Evolutionary conservation across 352 stramenopile species (phyloP).

Genomic region (Phytopythium aichiense): DNA sequence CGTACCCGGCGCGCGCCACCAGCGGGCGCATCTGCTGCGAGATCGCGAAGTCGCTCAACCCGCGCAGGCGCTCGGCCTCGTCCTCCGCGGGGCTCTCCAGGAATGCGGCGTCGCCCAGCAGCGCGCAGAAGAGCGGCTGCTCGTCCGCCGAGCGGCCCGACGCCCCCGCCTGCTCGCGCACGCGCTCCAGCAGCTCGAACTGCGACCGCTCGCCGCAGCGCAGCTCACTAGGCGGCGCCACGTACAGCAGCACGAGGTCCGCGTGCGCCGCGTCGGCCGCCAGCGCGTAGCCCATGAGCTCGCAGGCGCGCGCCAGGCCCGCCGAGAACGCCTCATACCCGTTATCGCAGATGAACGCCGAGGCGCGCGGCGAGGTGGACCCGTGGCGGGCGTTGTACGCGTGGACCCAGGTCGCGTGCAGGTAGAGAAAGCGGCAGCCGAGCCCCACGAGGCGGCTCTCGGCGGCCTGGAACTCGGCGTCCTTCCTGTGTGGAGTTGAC

Average conservation of each 20-base stretch:
- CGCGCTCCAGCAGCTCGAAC: conserved; percentile 39
- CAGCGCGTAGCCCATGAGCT: conserved; percentile 49
- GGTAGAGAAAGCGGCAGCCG: conserved; percentile 69
- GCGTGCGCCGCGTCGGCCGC: conserved; percentile 17
- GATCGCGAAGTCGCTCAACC: conserved; percentile 77
- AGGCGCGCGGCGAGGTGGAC: conserved; percentile 1
- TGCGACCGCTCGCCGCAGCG: conserved; percentile 22
- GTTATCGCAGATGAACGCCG: conserved; percentile 45
- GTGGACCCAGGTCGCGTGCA: conserved; percentile 43
- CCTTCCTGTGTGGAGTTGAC: conserved; percentile 34
- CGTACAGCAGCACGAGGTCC: conserved; percentile 62
- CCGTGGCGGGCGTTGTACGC: conserved; percentile 12
- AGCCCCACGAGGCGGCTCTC: conserved; percentile 53
- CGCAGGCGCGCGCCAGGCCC: conserved; percentile 26
- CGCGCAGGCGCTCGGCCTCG: conserved; percentile 51
- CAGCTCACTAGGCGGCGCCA: conserved; percentile 47
- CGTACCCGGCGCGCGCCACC: conserved; percentile 37
- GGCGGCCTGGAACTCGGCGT: conserved; percentile 46
- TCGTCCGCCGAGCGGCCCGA: conserved; percentile 15
- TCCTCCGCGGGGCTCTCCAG: conserved; percentile 37
- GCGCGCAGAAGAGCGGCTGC: conserved; percentile 54
- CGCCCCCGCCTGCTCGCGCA: conserved; percentile 21
- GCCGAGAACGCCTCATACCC: conserved; percentile 48
- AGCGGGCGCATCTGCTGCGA: conserved; percentile 60
- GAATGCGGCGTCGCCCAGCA: conserved; percentile 71